Base-by-base conservation (phyloP, 2,329 filamentous ascomycete species). In the Nemania abortiva region DNA sequence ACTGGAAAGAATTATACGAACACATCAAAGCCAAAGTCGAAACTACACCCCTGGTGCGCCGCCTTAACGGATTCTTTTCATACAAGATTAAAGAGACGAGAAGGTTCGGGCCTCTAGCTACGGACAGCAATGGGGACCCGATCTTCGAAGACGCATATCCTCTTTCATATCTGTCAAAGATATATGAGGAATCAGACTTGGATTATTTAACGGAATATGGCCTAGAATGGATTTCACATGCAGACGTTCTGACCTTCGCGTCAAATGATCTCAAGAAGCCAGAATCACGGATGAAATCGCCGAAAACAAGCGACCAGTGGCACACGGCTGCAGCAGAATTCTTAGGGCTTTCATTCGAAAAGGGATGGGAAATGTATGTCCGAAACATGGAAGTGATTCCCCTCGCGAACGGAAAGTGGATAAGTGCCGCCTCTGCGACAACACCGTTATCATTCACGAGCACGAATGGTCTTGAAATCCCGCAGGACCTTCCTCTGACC, bases 31-130 rank as follows among this genome's bases (percentile, higher is more conserved):
- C 1, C 57, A 47, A 50, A 37, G 49, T 39, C 2, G 11, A 56
- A 54, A n/a, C 37, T 1, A 6, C 50, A 42, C 24, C 71, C 73
- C 74, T 22, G 18, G 18, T 5, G 74, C 78, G 22, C 81, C 79
- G 78, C 53, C 1, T 24, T 11, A 24, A 11, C 49, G 29, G 29
- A 61, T 9, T 37, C 3, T 37, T 13, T 27, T 5, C 24, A 27
- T 5, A 2, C 57, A 20, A 50, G 29, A 52, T 52, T 18, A 31
- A 54, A 31, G 13, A 22, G 5, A n/a, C 45, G 2, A 53, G 29
- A 45, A 62, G 59, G 10, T 11, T 54, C 6, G 20, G 31, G 24
- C 49, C 7, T 34, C 18, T 27, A 56, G 60, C 50, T 4, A 49
- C 34, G n/a, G 52, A 56, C n/a, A 7, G 49, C 49, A 20, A 63